Conservation (phyloP, 768 basidiomycete genomes). For the Suillus subluteus region DNA sequence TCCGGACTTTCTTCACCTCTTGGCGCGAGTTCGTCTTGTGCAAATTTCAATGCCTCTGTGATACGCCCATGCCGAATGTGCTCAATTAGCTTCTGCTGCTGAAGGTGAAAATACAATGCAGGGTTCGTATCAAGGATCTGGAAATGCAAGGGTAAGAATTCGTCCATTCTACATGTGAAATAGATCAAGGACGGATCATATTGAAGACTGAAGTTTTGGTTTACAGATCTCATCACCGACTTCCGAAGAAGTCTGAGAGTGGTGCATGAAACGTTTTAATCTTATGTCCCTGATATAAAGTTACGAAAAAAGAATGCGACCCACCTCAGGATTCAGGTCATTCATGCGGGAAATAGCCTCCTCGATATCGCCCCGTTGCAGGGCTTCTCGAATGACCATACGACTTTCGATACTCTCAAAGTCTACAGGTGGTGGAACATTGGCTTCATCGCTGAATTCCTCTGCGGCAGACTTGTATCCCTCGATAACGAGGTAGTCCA, state of each 20-base stretch:
- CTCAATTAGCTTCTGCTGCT: constrained; percentile 96
- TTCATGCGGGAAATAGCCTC: constrained; percentile 95
- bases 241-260: constrained; percentile 78
- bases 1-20: constrained; percentile 95
- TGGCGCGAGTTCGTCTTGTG: constrained; percentile 91
- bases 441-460: constrained; percentile 90
- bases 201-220: constrained; percentile 96
- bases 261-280: constrained; percentile 98
- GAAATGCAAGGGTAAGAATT: constrained; percentile 26
- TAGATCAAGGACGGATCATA: constrained; percentile 58
- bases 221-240: constrained; percentile 82
- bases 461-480: constrained; percentile 97
- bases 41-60: constrained; percentile 83
- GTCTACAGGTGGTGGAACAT: constrained; percentile 75
- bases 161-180: constrained; percentile 4
- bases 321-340: constrained; percentile 95
- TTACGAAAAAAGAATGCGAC: constrained; percentile 32
- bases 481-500: constrained; percentile 98
- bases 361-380: constrained; percentile 93
- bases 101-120: constrained; percentile 90
- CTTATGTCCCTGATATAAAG: constrained; percentile 46
- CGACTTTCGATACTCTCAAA: constrained; percentile 92
- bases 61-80: constrained; percentile 84
- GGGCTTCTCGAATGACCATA: constrained; percentile 91
- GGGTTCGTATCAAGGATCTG: constrained; percentile 98